phyloP scores from a whole-genome alignment of 495 filamentous ascomycete genomes.

The Neurospora discreta region DNA sequence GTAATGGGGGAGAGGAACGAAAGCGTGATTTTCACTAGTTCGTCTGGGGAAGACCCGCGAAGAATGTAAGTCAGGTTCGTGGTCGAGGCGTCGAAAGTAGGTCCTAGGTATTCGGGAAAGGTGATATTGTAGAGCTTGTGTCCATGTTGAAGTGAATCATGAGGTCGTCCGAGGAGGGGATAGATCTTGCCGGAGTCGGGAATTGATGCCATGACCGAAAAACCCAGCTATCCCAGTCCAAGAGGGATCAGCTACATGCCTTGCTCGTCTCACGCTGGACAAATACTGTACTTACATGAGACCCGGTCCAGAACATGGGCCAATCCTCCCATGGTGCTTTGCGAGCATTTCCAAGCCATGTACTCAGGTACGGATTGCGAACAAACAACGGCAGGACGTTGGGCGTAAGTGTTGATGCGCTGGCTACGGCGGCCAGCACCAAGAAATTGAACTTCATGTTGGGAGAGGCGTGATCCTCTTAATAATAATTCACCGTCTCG shows the following conservation, averaged over 20 bases:
- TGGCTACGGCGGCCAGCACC: constrained; percentile 26
- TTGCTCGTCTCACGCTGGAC: neutral
- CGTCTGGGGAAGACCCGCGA: constrained; percentile 28
- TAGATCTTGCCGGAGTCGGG: constrained; percentile 63
- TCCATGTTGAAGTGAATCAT: constrained; percentile 55
- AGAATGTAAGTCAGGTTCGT: constrained; percentile 84
- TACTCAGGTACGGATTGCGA: constrained; percentile 83
- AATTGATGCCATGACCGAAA: constrained; percentile 68
- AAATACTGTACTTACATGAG: constrained; percentile 32
- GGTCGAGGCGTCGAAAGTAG: constrained; percentile 82
- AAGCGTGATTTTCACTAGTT: constrained; percentile 51
- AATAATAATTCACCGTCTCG: neutral
- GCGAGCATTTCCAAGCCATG: constrained; percentile 72
- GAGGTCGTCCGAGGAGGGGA: constrained; percentile 75
- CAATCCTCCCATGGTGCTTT: constrained; percentile 80
- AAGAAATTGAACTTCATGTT: constrained; percentile 22
- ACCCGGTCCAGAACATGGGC: constrained; percentile 92
- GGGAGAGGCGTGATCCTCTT: neutral
- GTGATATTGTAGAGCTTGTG: constrained; percentile 48
- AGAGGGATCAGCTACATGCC: neutral
- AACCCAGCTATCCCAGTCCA: constrained; percentile 48
- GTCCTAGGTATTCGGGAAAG: constrained; percentile 63
- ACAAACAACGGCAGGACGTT: constrained; percentile 82
- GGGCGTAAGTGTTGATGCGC: constrained; percentile 51
- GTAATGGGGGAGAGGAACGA: constrained; percentile 92